These are phyloP conservation scores for Pyrenochaeta sp. DNA, from an alignment of 2,329 filamentous ascomycete genomes.

Conservation along the genomic window DNA sequence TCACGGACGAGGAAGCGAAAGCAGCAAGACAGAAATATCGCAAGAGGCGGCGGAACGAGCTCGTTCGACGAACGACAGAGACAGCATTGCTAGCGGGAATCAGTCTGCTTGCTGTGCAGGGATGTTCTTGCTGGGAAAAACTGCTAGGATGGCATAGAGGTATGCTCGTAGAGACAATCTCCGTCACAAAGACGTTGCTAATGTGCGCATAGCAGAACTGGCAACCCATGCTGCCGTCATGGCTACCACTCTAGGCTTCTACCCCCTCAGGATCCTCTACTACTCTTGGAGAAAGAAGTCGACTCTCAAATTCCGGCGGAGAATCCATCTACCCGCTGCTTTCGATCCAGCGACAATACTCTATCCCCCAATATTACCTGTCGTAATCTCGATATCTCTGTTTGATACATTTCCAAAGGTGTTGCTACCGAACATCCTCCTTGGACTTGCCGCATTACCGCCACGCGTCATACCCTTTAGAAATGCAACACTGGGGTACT, in stretches of 20 bases:
- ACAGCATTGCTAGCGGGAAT: slow-evolving; percentile 63
- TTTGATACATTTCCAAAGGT: slow-evolving; percentile 67
- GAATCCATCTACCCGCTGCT: slow-evolving; percentile 72
- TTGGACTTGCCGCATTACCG: slow-evolving; percentile 81
- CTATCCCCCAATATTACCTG: slow-evolving; percentile 80
- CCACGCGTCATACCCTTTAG: slow-evolving; percentile 73
- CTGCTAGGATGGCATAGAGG: slow-evolving; percentile 53
- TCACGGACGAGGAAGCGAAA: slow-evolving; percentile 48
- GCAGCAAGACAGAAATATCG: slow-evolving; percentile 72
- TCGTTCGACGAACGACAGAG: slow-evolving; percentile 72
- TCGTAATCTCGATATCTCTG: slow-evolving; percentile 79
- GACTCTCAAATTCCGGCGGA: slow-evolving; percentile 46
- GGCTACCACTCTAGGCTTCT: slow-evolving; percentile 40
- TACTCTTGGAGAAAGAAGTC: slow-evolving; percentile 40
- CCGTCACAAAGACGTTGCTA: slow-evolving; percentile 12
- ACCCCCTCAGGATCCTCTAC: slow-evolving; percentile 50
- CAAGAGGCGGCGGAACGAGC: slow-evolving; percentile 87
- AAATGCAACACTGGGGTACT: slow-evolving; percentile 65
- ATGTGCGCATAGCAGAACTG: slow-evolving; percentile 48
- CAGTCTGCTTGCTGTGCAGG: slow-evolving; percentile 55
- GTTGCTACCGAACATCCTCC: slow-evolving; percentile 81
- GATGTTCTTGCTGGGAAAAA: slow-evolving; percentile 46
- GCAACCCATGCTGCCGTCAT: slow-evolving; percentile 49
- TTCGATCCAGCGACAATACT: slow-evolving; percentile 93
- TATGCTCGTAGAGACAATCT: slow-evolving; percentile 18